Base-by-base conservation (phyloP, 345 rosid species). In the Hibiscus mutabilis region DNA sequence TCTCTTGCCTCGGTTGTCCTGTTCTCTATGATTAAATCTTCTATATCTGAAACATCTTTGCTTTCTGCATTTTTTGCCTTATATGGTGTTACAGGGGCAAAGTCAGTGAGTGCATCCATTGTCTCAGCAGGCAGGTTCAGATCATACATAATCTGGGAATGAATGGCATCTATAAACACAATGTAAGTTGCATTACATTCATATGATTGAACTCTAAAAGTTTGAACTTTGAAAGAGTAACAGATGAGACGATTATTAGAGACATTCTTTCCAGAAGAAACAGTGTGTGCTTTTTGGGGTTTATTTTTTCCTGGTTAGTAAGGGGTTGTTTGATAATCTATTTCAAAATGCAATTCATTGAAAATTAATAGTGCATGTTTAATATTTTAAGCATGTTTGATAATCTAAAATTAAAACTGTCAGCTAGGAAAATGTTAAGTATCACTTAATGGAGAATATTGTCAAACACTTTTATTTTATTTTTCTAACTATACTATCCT, bases 51-150 rank as follows among this genome's bases (percentile, higher is more conserved):
- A 72, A 57, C 63, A 56, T 57, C 66, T 57, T 65, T 61, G 59
- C 75, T 57, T 60, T 77, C 73, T 31, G 16, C 72, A 33, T 64
- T 66, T 10, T 49, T 69, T 60, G 75, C 51, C 78, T 89, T 85
- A 4, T 76, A 85, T 67, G 95, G 91, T 33, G 91, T 89, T n/a
- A 83, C 78, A 0, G 91, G 89, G 56, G 81, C 77, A 66, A 87
- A 85, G 10, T 73, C 75, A 6, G 58, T 68, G 77, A 55, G 68
- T 72, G 74, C 70, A 66, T 78, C 79, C 69, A 37, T 47, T 3
- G 33, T 70, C 27, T 40, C 70, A 8, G 78, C 73, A 57, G 77
- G 72, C 49, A 77, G 76, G 69, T 82, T 77, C 18, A 80, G 80
- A 75, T 80, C 85, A 67, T 66, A 76, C 14, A 69, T 64, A 16